A percentile compares a stretch with the other conserved stretches of the same genome.
Evolutionary conservation across 257 asterid species (phyloP).

Genomic region (Capsicum baccatum): DNA sequence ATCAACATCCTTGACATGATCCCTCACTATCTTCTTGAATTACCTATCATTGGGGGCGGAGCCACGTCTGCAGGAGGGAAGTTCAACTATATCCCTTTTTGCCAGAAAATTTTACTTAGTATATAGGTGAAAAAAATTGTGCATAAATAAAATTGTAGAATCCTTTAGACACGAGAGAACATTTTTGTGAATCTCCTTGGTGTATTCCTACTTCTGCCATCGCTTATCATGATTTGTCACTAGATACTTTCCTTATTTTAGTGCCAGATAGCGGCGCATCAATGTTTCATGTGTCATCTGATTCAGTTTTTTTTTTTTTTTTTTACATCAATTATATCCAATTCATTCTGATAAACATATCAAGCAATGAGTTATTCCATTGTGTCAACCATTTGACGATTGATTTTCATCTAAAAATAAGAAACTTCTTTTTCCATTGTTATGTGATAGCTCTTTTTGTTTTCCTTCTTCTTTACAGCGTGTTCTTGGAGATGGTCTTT

Average conservation of each 20-base stretch:
- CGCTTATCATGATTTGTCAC: not conserved
- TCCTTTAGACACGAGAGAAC: not conserved
- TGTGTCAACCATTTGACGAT: slow-evolving; percentile 1
- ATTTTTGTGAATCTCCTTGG: not conserved
- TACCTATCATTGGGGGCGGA: not conserved
- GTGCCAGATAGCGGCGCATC: not conserved
- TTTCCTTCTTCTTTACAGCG: slow-evolving; percentile 59
- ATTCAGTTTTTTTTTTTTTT: not conserved
- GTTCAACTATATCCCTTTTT: not conserved
- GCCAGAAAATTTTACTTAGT: not conserved
- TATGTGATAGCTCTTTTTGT: slow-evolving; percentile 3
- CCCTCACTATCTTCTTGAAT: not conserved
- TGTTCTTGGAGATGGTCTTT: slow-evolving; percentile 89
- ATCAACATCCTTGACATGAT: slow-evolving; percentile 15
- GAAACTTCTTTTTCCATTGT: slow-evolving; percentile 10
- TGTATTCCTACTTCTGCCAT: not conserved
- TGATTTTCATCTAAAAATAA: slow-evolving; percentile 8
- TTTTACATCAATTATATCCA: not conserved
- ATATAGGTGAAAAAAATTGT: not conserved
- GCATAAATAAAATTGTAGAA: not conserved
- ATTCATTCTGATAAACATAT: slow-evolving; percentile 6
- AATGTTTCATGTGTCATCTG: not conserved
- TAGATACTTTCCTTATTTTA: slow-evolving; percentile 14
- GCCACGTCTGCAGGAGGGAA: not conserved
- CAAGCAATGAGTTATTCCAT: not conserved